phyloP scores from a whole-genome alignment of 495 filamentous ascomycete genomes.

The Penicillium canariense region DNA sequence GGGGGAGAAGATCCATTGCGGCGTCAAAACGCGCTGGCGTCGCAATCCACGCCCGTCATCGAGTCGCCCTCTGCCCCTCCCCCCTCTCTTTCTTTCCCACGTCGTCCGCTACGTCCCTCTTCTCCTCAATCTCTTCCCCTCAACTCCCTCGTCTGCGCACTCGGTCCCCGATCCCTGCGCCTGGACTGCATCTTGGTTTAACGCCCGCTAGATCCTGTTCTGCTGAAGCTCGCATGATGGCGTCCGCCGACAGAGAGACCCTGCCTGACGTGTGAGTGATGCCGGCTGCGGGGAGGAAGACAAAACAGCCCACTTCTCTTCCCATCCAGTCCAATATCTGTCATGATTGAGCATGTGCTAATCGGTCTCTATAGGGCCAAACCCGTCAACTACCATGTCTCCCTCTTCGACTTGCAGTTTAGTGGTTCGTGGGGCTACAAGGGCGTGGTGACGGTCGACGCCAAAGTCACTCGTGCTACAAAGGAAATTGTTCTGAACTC shows the following conservation, averaged over 20 bases:
- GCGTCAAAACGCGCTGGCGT: constrained; percentile 33
- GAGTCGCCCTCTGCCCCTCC: constrained; percentile 29
- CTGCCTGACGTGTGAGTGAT: constrained; percentile 50
- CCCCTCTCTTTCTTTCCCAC: constrained; percentile 24
- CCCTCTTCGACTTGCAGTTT: constrained; percentile 74
- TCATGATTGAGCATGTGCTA: constrained; percentile 7
- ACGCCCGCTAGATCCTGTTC: constrained; percentile 33
- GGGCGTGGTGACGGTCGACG: constrained; percentile 66
- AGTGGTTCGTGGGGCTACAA: constrained; percentile 73
- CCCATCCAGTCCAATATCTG: not conserved
- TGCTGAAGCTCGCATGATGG: constrained; percentile 45
- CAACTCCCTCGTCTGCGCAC: constrained; percentile 16
- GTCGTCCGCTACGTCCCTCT: constrained; percentile 22
- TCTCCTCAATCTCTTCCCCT: constrained; percentile 26
- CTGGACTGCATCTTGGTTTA: constrained; percentile 14
- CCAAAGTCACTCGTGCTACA: constrained; percentile 59
- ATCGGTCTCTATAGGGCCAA: constrained; percentile 56
- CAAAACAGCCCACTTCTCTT: not conserved
- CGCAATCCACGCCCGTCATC: constrained; percentile 22
- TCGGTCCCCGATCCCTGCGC: constrained; percentile 16
- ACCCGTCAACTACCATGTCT: constrained; percentile 81
- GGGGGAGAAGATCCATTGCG: constrained; percentile 40
- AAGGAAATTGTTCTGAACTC: constrained; percentile 74
- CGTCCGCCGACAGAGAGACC: constrained; percentile 48
- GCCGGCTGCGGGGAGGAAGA: not conserved